These are phyloP conservation scores for Cryptococcus sp. DNA, from an alignment of 1,284 basidiomycete species.

Conservation along the genomic window DNA sequence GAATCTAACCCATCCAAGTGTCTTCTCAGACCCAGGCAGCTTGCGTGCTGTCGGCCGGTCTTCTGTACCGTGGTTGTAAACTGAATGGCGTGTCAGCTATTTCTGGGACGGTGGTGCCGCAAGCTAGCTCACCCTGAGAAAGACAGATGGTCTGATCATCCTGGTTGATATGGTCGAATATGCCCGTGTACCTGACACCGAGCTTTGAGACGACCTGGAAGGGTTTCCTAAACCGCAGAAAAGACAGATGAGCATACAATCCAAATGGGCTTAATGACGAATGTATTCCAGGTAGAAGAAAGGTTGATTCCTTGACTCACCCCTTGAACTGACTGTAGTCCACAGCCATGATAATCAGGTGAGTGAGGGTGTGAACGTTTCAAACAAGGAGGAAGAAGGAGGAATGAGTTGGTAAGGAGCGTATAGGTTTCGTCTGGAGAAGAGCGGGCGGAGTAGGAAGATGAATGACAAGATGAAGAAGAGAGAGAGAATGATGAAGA, in stretches of 20 bases:
- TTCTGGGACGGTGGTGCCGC: background rate
- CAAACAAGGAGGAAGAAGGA: conserved; percentile 5
- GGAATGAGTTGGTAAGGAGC: conserved; percentile 1
- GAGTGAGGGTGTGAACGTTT: background rate
- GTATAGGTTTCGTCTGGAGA: conserved; percentile 1
- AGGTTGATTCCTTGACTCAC: conserved; percentile 21
- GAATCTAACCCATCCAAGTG: conserved; percentile 66
- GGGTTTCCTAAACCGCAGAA: conserved; percentile 35
- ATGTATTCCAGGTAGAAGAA: too few relatives aligned
- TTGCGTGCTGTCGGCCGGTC: conserved; percentile 38
- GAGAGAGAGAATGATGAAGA: background rate
- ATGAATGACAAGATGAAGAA: conserved; percentile 1
- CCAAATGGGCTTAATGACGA: background rate
- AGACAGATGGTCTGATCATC: conserved; percentile 49
- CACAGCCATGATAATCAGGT: conserved; percentile 20
- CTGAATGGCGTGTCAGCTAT: conserved; percentile 20
- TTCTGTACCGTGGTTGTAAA: conserved; percentile 51
- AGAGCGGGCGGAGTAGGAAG: background rate
- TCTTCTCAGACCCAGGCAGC: conserved; percentile 34
- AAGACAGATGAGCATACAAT: background rate
- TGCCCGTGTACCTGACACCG: conserved; percentile 48
- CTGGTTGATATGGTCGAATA: conserved; percentile 50
- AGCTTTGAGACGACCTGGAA: conserved; percentile 52
- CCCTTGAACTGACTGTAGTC: conserved; percentile 51
- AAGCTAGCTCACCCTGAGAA: conserved; percentile 34